phyloP scores from a whole-genome alignment of 2,329 filamentous ascomycete genomes.

The Helicocarpus griseus region DNA sequence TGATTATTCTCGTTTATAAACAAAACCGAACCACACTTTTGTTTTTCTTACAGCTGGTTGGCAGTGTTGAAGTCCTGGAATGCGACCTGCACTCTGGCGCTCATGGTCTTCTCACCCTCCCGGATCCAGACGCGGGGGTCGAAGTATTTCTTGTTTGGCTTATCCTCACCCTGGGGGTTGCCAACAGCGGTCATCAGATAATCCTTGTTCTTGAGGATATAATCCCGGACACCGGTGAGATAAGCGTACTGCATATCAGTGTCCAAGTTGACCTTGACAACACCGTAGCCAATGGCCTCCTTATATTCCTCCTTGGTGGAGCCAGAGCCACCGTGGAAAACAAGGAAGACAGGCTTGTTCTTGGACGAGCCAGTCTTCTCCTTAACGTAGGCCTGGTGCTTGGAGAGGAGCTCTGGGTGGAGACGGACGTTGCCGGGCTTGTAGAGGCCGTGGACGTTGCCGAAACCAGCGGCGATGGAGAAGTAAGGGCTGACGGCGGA shows the following conservation, averaged over 20 bases:
- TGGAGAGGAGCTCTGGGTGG: slow-evolving; percentile 87
- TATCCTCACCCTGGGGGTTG: slow-evolving; percentile 90
- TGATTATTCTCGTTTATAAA: slow-evolving; percentile 15
- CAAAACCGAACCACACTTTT: slow-evolving; percentile 6
- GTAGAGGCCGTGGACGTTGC: slow-evolving; percentile 98
- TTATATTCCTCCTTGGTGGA: slow-evolving; percentile 83
- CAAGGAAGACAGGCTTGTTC: slow-evolving; percentile 94
- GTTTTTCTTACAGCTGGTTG: slow-evolving; percentile 58
- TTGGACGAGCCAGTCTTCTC: slow-evolving; percentile 62
- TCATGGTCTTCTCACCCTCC: slow-evolving; percentile 92
- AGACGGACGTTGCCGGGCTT: slow-evolving; percentile 96
- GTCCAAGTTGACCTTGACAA: slow-evolving; percentile 99
- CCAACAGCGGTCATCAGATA: slow-evolving; percentile 81
- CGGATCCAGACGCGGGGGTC: slow-evolving; percentile 91
- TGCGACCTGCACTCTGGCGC: slow-evolving; percentile 64
- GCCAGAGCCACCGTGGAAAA: slow-evolving; percentile 97
- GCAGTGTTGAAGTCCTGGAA: slow-evolving; percentile 88
- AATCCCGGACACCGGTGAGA: slow-evolving; percentile 86
- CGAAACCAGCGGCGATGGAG: slow-evolving; percentile 95
- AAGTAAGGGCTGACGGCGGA: slow-evolving; percentile 86
- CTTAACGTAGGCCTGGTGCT: slow-evolving; percentile 90
- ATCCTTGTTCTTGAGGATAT: slow-evolving; percentile 87
- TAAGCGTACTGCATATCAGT: slow-evolving; percentile 97
- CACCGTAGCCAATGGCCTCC: slow-evolving; percentile 82
- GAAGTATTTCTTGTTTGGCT: slow-evolving; percentile 98